Evolutionary conservation across 1,284 basidiomycete species (phyloP).

Genomic region (Cutaneotrichosporon cutaneum): DNA sequence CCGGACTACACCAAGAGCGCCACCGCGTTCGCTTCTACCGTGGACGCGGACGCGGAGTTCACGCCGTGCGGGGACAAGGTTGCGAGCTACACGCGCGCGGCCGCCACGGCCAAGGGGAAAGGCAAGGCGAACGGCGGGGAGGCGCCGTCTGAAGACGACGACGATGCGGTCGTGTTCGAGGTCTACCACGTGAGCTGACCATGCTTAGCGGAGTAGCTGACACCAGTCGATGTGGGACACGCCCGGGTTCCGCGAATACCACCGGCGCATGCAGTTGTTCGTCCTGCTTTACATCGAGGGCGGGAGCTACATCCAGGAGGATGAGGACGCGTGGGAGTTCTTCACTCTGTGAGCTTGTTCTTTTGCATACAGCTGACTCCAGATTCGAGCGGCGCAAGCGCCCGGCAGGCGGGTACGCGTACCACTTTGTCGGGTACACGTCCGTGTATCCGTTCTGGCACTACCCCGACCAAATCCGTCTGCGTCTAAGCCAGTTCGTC

Average conservation of each 20-base stretch:
- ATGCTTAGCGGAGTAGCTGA: neutral
- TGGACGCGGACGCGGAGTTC: conserved; percentile 76
- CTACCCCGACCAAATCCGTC: conserved; percentile 80
- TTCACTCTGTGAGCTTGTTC: conserved; percentile 64
- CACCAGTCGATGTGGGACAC: conserved; percentile 76
- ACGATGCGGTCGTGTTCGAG: conserved; percentile 70
- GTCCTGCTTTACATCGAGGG: conserved; percentile 93
- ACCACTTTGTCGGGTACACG: conserved; percentile 90
- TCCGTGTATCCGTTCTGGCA: conserved; percentile 91
- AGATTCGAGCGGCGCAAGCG: conserved; percentile 75
- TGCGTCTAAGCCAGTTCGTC: conserved; percentile 91
- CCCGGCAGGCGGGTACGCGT: conserved; percentile 57
- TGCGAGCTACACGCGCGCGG: conserved; percentile 66
- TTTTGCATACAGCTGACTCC: conserved; percentile 57
- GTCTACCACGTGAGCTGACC: conserved; percentile 71
- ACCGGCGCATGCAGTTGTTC: conserved; percentile 91
- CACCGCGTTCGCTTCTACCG: conserved; percentile 63
- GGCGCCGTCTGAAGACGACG: conserved; percentile 58
- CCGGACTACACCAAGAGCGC: conserved; percentile 69
- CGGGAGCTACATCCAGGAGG: conserved; percentile 85
- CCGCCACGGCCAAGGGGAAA: conserved; percentile 57
- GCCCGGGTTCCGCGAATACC: conserved; percentile 87
- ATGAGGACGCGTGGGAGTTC: conserved; percentile 87
- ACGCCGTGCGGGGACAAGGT: conserved; percentile 74
- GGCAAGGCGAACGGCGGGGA: conserved; percentile 51